Conservation (phyloP, 2,329 filamentous ascomycete genomes). For the Sarocladiaceae sp. region DNA sequence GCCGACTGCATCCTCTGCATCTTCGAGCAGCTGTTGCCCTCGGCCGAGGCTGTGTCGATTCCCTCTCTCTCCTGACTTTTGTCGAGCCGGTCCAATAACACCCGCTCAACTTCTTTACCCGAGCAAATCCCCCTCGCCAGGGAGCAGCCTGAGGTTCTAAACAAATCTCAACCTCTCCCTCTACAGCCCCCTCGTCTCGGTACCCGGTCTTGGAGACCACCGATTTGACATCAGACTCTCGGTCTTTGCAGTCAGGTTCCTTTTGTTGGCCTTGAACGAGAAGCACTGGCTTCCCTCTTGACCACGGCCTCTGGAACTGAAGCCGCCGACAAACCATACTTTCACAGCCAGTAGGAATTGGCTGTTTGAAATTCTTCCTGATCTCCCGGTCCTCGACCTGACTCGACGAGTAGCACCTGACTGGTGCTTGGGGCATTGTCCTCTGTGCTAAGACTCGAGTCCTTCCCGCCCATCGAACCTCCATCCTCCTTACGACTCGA, state of each 20-base stretch:
- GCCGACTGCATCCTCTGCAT: constrained; percentile 7
- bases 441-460: constrained; percentile 5
- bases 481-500: background rate
- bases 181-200: background rate
- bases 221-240: background rate
- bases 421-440: background rate
- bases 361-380: too few species aligned
- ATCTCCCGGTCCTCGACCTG: background rate
- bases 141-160: constrained; percentile 9
- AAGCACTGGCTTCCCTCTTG: too few species aligned
- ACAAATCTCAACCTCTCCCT: constrained; percentile 6
- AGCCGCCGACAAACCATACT: too few species aligned
- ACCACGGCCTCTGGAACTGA: too few species aligned
- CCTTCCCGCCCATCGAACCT: background rate
- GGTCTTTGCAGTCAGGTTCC: background rate
- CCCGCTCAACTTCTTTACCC: constrained; percentile 2
- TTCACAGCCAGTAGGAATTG: too few species aligned
- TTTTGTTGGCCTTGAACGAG: too few species aligned
- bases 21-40: constrained; percentile 2
- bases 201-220: background rate
- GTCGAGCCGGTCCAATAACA: constrained; percentile 6
- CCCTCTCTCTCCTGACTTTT: background rate
- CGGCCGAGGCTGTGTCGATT: constrained; percentile 8
- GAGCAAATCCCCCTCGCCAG: background rate
- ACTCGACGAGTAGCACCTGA: background rate